These are phyloP conservation scores for Didymella exigua DNA, from an alignment of 2,329 filamentous ascomycete genomes.

Conservation along the genomic window DNA sequence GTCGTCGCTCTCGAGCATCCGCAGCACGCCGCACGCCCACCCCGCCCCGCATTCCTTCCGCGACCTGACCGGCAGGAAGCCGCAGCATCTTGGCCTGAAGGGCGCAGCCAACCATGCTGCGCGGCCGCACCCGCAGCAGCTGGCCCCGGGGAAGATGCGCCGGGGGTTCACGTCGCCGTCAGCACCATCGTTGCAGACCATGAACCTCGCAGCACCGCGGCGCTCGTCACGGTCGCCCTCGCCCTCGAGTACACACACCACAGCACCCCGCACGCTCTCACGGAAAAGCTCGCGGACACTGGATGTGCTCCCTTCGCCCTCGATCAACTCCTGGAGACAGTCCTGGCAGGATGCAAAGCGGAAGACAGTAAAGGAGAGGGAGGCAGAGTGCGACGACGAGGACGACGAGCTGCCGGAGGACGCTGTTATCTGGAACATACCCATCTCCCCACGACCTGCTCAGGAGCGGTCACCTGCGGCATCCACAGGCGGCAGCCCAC, in stretches of 20 bases:
- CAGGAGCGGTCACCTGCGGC: conserved; percentile 48
- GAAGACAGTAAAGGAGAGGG: conserved; percentile 72
- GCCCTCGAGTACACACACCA: conserved; percentile 36
- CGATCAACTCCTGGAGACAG: conserved; percentile 49
- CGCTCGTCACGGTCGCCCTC: conserved; percentile 47
- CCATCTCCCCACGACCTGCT: conserved; percentile 68
- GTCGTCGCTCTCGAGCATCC: conserved; percentile 22
- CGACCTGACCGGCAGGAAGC: conserved; percentile 48
- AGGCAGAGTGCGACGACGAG: conserved; percentile 76
- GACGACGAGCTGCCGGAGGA: conserved; percentile 79
- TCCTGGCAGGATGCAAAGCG: conserved; percentile 70
- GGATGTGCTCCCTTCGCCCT: conserved; percentile 38
- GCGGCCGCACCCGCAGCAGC: conserved; percentile 44
- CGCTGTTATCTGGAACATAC: conserved; percentile 79
- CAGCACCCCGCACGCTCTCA: conserved; percentile 40
- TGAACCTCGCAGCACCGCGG: conserved; percentile 38
- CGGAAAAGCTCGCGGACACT: conserved; percentile 42
- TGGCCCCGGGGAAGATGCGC: conserved; percentile 48
- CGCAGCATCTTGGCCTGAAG: conserved; percentile 50
- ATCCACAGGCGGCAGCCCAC: conserved; percentile 38
- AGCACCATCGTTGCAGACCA: conserved; percentile 41
- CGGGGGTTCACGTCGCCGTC: conserved; percentile 51
- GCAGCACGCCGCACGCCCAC: conserved; percentile 14
- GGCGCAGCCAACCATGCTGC: conserved; percentile 47
- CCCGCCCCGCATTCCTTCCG: conserved; percentile 22